Percentiles rank a stretch among this genome's conserved stretches.
These are phyloP conservation scores for Alternaria sp. DNA, from an alignment of 2,329 filamentous ascomycete species.

Conservation along the genomic window DNA sequence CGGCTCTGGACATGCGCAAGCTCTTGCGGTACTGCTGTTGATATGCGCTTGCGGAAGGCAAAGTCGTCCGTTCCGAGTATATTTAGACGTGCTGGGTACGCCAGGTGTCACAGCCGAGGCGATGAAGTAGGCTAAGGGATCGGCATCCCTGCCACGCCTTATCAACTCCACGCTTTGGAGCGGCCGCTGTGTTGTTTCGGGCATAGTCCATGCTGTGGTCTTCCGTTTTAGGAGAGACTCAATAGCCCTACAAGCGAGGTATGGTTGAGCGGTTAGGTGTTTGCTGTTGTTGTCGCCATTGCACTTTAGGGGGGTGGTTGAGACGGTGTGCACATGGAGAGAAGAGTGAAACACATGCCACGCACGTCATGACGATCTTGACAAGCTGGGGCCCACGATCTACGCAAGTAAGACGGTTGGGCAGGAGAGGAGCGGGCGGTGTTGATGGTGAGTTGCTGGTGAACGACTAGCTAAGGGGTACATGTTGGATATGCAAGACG, in stretches of 20 bases:
- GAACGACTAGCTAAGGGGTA: background rate
- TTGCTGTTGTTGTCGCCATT: background rate
- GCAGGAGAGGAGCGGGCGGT: slow-evolving; percentile 1
- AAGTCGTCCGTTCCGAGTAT: slow-evolving; percentile 3
- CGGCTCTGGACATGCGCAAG: background rate
- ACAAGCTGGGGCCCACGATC: slow-evolving; percentile 16
- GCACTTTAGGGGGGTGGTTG: background rate
- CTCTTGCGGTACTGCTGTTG: background rate
- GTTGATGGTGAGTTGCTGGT: background rate
- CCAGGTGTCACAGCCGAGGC: slow-evolving; percentile 2
- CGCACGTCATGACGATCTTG: slow-evolving; percentile 19
- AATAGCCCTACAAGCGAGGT: slow-evolving; percentile 1
- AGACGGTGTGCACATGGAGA: slow-evolving; percentile 7
- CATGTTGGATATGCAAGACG: background rate
- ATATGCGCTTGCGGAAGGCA: background rate
- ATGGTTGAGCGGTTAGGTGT: background rate
- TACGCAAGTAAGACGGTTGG: slow-evolving; percentile 9
- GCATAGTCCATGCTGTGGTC: slow-evolving; percentile 6
- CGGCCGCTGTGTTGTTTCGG: slow-evolving; percentile 15
- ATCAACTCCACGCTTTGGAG: slow-evolving; percentile 17
- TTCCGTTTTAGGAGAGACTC: slow-evolving; percentile 4
- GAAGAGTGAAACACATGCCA: slow-evolving; percentile 17
- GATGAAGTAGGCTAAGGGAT: slow-evolving; percentile 1
- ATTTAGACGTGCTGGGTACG: background rate
- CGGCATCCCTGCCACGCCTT: slow-evolving; percentile 17